phyloP scores from a whole-genome alignment of 2,329 filamentous ascomycete species.

The Trichoderma sp. region DNA sequence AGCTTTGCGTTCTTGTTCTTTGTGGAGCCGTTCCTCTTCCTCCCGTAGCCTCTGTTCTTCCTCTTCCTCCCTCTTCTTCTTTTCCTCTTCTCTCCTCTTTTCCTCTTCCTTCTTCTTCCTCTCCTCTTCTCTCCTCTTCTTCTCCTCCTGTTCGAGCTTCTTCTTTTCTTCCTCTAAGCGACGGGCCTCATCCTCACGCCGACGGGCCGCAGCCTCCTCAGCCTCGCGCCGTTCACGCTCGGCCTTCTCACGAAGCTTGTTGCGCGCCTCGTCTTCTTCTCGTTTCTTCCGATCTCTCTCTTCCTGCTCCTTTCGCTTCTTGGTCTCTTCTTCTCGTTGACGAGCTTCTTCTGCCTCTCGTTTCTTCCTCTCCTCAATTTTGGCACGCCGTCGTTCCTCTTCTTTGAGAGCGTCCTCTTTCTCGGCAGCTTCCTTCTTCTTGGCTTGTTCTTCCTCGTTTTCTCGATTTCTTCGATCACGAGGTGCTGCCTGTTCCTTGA shows the following conservation, averaged over 20 bases:
- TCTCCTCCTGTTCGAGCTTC: conserved; percentile 37
- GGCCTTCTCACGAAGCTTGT: conserved; percentile 35
- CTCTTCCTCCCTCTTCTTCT: conserved; percentile 35
- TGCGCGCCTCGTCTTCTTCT: conserved; percentile 38
- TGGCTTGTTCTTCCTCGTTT: conserved; percentile 34
- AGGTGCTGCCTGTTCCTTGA: conserved; percentile 30
- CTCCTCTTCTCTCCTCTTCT: conserved; percentile 37
- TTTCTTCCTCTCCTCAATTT: conserved; percentile 39
- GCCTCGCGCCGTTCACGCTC: conserved; percentile 38
- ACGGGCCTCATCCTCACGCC: conserved; percentile 39
- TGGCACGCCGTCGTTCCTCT: conserved; percentile 33
- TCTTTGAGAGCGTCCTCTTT: conserved; percentile 36
- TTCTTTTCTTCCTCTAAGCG: conserved; percentile 42
- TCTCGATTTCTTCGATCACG: conserved; percentile 38
- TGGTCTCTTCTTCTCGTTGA: conserved; percentile 35
- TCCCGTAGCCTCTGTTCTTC: conserved; percentile 41
- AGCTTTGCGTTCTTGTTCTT: conserved; percentile 48
- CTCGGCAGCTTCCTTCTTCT: conserved; percentile 34
- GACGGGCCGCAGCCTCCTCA: conserved; percentile 36
- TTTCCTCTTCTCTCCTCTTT: conserved; percentile 38
- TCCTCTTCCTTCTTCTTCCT: conserved; percentile 37
- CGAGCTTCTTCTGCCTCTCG: conserved; percentile 32
- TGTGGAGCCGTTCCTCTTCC: conserved; percentile 46
- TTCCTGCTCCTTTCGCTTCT: conserved; percentile 35
- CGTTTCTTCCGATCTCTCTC: conserved; percentile 38